A percentile compares a stretch with the other conserved stretches of the same genome.
These are phyloP conservation scores for Diplodia seriata DNA, from an alignment of 2,329 filamentous ascomycete species.

Conservation along the genomic window DNA sequence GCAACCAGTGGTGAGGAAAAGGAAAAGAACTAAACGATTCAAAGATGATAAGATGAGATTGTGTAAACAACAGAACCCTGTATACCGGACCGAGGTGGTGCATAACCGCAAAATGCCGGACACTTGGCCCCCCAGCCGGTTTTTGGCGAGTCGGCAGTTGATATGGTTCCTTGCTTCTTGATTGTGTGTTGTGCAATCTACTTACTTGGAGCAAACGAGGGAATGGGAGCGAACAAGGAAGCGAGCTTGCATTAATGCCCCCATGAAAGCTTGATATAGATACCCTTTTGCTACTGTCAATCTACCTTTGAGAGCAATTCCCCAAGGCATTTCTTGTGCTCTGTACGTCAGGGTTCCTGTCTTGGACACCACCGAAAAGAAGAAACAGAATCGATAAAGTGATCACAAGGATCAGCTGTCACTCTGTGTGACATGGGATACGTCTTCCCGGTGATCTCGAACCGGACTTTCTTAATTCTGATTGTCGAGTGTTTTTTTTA, in stretches of 20 bases:
- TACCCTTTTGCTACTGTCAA: slow-evolving; percentile 30
- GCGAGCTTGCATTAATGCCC: slow-evolving; percentile 30
- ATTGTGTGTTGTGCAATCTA: neutral
- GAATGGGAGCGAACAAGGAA: neutral
- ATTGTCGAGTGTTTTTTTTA: slow-evolving; percentile 17
- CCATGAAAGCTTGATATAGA: slow-evolving; percentile 29
- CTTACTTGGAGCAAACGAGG: neutral
- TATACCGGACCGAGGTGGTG: slow-evolving; percentile 1
- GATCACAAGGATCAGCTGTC: neutral
- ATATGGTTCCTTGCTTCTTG: neutral
- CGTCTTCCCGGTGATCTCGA: neutral
- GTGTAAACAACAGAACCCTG: slow-evolving; percentile 8
- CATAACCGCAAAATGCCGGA: neutral
- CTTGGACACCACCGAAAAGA: too few relatives aligned
- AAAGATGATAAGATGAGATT: slow-evolving; percentile 8
- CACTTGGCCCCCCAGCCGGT: neutral
- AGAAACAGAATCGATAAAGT: neutral
- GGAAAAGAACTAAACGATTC: neutral
- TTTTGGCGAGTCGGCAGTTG: neutral
- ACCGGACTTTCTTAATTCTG: neutral
- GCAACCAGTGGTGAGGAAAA: slow-evolving; percentile 32
- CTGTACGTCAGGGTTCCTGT: neutral
- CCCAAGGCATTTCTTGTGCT: neutral
- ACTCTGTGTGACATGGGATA: neutral
- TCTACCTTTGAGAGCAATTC: slow-evolving; percentile 14